phyloP scores from a whole-genome alignment of 257 asterid genomes.

The Ajuga chamaepitys region DNA sequence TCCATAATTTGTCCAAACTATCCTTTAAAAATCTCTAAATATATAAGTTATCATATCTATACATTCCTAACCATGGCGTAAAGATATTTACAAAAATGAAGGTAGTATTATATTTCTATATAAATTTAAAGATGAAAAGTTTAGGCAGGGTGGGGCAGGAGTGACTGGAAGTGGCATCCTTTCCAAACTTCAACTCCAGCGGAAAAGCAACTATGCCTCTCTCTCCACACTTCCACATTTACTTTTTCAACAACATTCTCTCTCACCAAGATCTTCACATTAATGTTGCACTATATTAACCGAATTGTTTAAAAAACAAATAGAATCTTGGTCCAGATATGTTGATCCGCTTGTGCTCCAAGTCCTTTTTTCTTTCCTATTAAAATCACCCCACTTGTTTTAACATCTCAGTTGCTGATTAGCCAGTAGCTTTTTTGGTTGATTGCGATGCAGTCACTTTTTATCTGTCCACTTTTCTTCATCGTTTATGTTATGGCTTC shows the following conservation, averaged over 20 bases:
- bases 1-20: no score
- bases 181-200: constrained; percentile 20
- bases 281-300: not conserved
- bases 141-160: constrained; percentile 5
- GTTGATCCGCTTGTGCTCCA: constrained; percentile 1
- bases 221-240: constrained; percentile 7
- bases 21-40: no score
- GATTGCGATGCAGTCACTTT: constrained; percentile 20
- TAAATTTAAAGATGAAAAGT: not conserved
- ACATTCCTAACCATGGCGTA: no score
- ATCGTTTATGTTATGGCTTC: constrained; percentile 31
- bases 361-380: not conserved
- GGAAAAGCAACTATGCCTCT: constrained; percentile 4
- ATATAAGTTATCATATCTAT: no score
- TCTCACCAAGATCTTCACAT: constrained; percentile 9
- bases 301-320: not conserved
- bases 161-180: not conserved
- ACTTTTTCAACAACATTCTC: constrained; percentile 21
- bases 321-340: constrained; percentile 13
- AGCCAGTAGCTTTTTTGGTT: no score
- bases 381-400: not conserved
- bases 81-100: no score
- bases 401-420: not conserved
- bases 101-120: no score
- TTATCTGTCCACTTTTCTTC: constrained; percentile 8